Evolutionary conservation across 1,284 basidiomycete genomes (phyloP).

Genomic region (Boletus chippewaensis): DNA sequence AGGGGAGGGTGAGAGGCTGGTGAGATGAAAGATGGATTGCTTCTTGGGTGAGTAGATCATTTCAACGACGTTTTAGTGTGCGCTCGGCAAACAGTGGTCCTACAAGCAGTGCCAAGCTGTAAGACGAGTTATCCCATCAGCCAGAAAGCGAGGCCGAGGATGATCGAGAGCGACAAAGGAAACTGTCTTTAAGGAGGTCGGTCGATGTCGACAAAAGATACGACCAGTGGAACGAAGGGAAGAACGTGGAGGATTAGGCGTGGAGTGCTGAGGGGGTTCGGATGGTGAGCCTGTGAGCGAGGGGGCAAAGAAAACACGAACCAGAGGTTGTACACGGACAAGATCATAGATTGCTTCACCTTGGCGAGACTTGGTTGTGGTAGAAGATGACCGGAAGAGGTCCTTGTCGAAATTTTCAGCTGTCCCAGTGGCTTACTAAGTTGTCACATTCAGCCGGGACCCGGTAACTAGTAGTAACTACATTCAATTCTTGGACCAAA

Average conservation of each 20-base stretch:
- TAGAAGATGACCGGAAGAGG: slow-evolving; percentile 17
- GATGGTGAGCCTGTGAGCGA: background rate
- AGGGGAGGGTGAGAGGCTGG: slow-evolving; percentile 57
- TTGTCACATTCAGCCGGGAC: background rate
- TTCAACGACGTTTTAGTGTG: slow-evolving; percentile 22
- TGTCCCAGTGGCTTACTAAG: background rate
- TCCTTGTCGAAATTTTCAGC: slow-evolving; percentile 13
- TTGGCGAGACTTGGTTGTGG: background rate
- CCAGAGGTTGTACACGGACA: slow-evolving; percentile 30
- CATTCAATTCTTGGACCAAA: too few species aligned
- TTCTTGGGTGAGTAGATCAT: slow-evolving; percentile 62
- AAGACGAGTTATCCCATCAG: slow-evolving; percentile 62
- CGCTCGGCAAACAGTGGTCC: slow-evolving; percentile 15
- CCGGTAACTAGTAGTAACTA: too few species aligned
- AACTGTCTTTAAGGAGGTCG: slow-evolving; percentile 59
- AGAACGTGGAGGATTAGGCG: slow-evolving; percentile 47
- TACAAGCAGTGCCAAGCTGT: slow-evolving; percentile 31
- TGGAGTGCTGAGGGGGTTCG: slow-evolving; percentile 34
- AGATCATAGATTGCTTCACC: slow-evolving; percentile 46
- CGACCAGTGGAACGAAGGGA: slow-evolving; percentile 57
- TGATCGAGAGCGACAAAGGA: slow-evolving; percentile 3
- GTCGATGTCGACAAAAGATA: slow-evolving; percentile 60
- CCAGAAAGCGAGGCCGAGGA: slow-evolving; percentile 24
- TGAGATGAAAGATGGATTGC: slow-evolving; percentile 57
- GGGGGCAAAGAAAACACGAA: slow-evolving; percentile 12